phyloP scores from a whole-genome alignment of 768 basidiomycete genomes.

The Auricularia sp. region DNA sequence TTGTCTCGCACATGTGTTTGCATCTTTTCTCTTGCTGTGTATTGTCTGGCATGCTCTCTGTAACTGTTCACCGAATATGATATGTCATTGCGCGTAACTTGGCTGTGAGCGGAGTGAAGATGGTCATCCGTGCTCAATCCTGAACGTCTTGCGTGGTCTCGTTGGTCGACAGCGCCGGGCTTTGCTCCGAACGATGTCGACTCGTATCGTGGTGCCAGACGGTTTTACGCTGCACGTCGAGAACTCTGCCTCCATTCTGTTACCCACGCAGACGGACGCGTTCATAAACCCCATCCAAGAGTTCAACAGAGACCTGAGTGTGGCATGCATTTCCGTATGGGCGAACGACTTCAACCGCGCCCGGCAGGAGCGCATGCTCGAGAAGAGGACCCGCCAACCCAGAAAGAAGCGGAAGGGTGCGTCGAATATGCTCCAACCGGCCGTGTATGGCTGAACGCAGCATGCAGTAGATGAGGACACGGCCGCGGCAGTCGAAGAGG shows the following conservation, averaged over 20 bases:
- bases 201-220: slow-evolving; percentile 39
- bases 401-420: slow-evolving; percentile 21
- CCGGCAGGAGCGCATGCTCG: slow-evolving; percentile 38
- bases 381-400: slow-evolving; percentile 48
- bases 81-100: no score
- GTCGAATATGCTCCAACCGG: slow-evolving; percentile 3
- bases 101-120: no score
- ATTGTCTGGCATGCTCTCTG: background rate
- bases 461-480: slow-evolving; percentile 3
- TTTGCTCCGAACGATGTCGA: background rate
- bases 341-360: background rate
- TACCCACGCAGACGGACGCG: slow-evolving; percentile 66
- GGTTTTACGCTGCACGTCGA: slow-evolving; percentile 74
- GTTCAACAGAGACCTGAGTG: slow-evolving; percentile 91
- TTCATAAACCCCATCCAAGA: slow-evolving; percentile 98
- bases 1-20: background rate
- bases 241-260: slow-evolving; percentile 70
- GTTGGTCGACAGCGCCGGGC: no score
- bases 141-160: no score
- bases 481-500: background rate
- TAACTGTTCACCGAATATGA: background rate
- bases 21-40: background rate
- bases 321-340: slow-evolving; percentile 87
- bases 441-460: background rate
- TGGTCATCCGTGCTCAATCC: no score